Conservation (phyloP, 2,329 filamentous ascomycete genomes). For the Diaporthe vexans region DNA sequence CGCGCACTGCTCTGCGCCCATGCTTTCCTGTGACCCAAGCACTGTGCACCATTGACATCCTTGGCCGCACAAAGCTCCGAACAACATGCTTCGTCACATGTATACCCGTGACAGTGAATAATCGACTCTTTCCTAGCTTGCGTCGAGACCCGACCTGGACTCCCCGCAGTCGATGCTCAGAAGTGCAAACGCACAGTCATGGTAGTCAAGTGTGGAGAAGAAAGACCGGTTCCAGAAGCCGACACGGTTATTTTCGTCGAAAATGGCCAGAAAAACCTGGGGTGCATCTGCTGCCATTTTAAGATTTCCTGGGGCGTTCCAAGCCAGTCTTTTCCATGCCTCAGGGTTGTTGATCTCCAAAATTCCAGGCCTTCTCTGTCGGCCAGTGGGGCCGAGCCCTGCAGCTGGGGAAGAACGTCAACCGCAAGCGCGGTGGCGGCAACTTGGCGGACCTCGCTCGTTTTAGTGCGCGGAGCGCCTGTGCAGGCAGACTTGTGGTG, state of each 20-base stretch:
- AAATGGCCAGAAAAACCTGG: not conserved
- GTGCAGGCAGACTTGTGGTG: not conserved
- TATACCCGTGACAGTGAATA: not conserved
- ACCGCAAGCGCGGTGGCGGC: conserved; percentile 7
- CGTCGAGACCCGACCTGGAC: not conserved
- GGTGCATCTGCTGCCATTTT: not conserved
- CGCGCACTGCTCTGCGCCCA: not conserved
- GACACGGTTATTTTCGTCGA: conserved; percentile 9
- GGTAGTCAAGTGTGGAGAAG: not conserved
- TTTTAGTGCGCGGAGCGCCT: conserved; percentile 27
- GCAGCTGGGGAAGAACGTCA: not conserved
- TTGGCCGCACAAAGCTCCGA: not conserved
- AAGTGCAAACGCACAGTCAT: not conserved
- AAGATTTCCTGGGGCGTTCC: not conserved
- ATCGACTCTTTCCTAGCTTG: conserved; percentile 6
- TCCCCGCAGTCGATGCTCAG: not conserved
- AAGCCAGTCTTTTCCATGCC: not conserved
- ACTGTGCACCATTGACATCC: not conserved
- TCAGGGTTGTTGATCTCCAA: not conserved
- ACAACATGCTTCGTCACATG: conserved; percentile 16
- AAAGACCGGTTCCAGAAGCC: not conserved
- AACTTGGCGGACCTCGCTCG: conserved; percentile 17
- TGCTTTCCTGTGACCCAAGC: not conserved
- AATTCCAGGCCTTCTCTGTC: not conserved
- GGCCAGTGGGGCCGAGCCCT: conserved; percentile 5